Conservation (phyloP, 192 early-diverging fungal species). For the Rhizophagus prolifer region DNA sequence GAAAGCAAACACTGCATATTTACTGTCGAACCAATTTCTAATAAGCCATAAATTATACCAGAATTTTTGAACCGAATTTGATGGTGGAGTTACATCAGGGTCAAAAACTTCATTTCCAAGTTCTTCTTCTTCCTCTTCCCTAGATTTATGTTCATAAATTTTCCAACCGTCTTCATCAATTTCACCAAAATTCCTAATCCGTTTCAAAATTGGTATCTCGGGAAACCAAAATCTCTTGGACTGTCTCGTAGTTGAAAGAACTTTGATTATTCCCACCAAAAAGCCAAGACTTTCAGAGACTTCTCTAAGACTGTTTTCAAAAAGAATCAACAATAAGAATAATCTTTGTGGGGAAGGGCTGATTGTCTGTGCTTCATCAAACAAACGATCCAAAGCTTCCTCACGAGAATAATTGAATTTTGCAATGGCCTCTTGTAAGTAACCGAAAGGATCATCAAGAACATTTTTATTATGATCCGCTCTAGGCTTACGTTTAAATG, state of each 20-base stretch:
- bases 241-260: background rate
- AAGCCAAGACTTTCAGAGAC: constrained; percentile 3
- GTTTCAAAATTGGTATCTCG: constrained; percentile 17
- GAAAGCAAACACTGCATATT: constrained; percentile 34
- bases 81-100: constrained; percentile 36
- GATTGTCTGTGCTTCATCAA: background rate
- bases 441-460: constrained; percentile 1
- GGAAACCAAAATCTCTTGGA: constrained; percentile 6
- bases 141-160: constrained; percentile 9
- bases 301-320: constrained; percentile 12
- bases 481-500: background rate
- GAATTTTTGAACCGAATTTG: constrained; percentile 30
- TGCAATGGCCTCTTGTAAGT: background rate
- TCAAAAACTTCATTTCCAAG: constrained; percentile 17
- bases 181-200: background rate
- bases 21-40: constrained; percentile 32
- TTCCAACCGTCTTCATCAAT: constrained; percentile 15
- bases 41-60: constrained; percentile 32
- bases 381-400: constrained; percentile 1
- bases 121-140: background rate
- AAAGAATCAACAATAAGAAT: constrained; percentile 2
- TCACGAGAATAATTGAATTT: constrained; percentile 6
- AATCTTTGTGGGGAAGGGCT: constrained; percentile 20
- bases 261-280: constrained; percentile 7
- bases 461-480: constrained; percentile 2